Base-by-base conservation (phyloP, 2,329 filamentous ascomycete genomes). In the Fusarium continuum region DNA sequence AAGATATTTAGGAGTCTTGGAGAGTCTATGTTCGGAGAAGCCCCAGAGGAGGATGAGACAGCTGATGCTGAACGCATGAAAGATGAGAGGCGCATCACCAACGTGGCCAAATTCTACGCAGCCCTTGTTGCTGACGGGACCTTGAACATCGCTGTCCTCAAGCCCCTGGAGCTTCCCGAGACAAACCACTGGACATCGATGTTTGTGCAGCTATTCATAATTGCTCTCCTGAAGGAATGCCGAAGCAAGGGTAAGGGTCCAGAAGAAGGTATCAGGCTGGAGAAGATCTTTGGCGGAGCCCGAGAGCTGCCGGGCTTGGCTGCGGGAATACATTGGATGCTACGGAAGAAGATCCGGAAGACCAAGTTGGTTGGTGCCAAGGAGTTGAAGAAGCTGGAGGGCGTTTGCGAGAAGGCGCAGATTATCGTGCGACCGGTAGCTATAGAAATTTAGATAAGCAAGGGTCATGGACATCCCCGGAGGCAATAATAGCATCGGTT, bases 1-100 rank as follows among this genome's bases (percentile, higher is more conserved):
- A 92, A 91, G 68, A 82, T 94, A 9, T 96, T 97, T 76, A 89
- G 90, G 70, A 84, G 87, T 29, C 86, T 97, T 76, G 94, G 93
- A n/a, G 93, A 97, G 75, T 85, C 84, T 3, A 85, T 91, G 29
- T 89, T 91, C 38, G 88, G 86, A 6, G 87, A 88, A 32, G 84
- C 83, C 14, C 80, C 82, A 4, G 86, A 88, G 6, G 85, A 87
- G 3, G 85, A 85, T 9, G 79, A 80, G 20, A 79, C 80, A 13
- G 84, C 84, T 13, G 78, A 80, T 4, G 77, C 78, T 38, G 75
- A 81, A 51, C 74, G 75, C 11, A 75, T 80, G 64, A 76, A 73
- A 53, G 86, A 87, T 23, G 74, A 82, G 55, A 75, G 79, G 14
- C 80, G 83, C 25, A 71, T 86, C 6, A 77, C 80, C 53, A 84